These are phyloP conservation scores for Pseudonitzschia multistriata DNA, from an alignment of 108 stramenopile species.

Conservation along the genomic window DNA sequence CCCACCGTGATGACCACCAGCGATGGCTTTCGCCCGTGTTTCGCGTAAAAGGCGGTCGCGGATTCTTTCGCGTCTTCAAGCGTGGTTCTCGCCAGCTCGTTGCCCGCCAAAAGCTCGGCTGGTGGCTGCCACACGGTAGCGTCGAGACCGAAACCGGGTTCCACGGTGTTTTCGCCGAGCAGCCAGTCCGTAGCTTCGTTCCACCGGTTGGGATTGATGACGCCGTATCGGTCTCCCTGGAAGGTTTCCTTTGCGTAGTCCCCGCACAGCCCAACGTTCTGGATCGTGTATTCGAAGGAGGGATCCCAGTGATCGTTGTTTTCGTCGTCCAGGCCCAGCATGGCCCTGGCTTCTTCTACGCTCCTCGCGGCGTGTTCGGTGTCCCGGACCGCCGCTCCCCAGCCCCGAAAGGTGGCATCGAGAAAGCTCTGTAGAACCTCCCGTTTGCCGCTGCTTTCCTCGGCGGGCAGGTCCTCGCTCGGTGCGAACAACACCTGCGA, in stretches of 20 bases:
- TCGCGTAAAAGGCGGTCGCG: slow-evolving; percentile 23
- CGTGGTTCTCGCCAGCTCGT: slow-evolving; percentile 35
- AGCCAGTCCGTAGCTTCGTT: slow-evolving; percentile 39
- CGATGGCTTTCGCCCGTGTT: slow-evolving; percentile 33
- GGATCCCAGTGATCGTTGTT: slow-evolving; percentile 37
- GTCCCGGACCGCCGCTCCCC: slow-evolving; percentile 39
- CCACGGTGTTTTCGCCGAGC: slow-evolving; percentile 4
- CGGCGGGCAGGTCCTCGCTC: slow-evolving; percentile 23
- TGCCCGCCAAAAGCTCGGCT: slow-evolving; percentile 35
- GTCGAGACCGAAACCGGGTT: slow-evolving; percentile 27
- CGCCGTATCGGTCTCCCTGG: slow-evolving; percentile 42
- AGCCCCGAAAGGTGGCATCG: slow-evolving; percentile 44
- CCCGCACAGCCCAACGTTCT: slow-evolving; percentile 29
- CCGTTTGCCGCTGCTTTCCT: slow-evolving; percentile 16
- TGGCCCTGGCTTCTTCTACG: slow-evolving; percentile 33
- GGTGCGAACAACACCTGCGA: slow-evolving; percentile 43
- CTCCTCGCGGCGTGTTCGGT: slow-evolving; percentile 29
- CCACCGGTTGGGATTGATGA: slow-evolving; percentile 36
- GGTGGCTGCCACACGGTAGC: slow-evolving; percentile 40
- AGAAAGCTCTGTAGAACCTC: slow-evolving; percentile 35
- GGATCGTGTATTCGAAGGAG: slow-evolving; percentile 16
- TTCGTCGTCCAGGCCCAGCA: slow-evolving; percentile 36
- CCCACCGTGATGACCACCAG: slow-evolving; percentile 53
- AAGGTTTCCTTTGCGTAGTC: slow-evolving; percentile 44
- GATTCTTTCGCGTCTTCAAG: slow-evolving; percentile 34